Evolutionary conservation across 768 basidiomycete species (phyloP), one percentile per base, ranked within the genome.

Genomic region (Pilatotrama ljubarskyi): DNA sequence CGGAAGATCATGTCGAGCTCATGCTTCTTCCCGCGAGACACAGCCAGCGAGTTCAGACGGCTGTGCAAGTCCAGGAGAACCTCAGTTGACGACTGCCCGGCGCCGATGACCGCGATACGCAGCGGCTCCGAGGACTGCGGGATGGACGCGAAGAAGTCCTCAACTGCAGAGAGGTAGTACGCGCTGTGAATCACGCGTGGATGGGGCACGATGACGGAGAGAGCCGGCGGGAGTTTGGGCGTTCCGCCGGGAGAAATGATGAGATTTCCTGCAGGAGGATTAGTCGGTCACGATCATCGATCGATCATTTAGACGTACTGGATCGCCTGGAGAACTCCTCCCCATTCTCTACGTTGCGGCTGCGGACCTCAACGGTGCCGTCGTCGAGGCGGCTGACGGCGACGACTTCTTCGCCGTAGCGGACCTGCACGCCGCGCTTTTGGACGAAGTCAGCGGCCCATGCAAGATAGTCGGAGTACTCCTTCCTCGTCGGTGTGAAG

Each of bases 401-500:
- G 47, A 81, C 65, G 55, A 84, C 78, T 48, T 81, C 77, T 61
- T 81, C 77, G 26, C 80, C 79, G 55, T 75, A 84, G 9, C 72
- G 67, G 49, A 82, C 75, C 24, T 74, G 71, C 47, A 80, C 65
- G 9, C 82, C 81, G 18, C 75, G 73, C 2, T 70, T 65, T 64
- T 79, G 73, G 1, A 81, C 81, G 44, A 75, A 75, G 8, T 68
- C 63, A 1, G 83, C 80, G 9, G 80, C 81, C 82, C 82, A 83
- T 9, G 76, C 66, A 17, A 84, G 74, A 68, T 84, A 84, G 68
- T 84, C 82, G 5, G 82, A 73, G 57, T 78, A 83, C 61, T 84
- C 83, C 56, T 77, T 78, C 25, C 83, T 78, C 18, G 80, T 79
- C 10, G 83, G 83, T 29, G 79, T 76, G 41, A 75, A 80, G 14